Evolutionary conservation across 75 land plant genomes (phyloP).

Genomic region (Larix kaempferi): DNA sequence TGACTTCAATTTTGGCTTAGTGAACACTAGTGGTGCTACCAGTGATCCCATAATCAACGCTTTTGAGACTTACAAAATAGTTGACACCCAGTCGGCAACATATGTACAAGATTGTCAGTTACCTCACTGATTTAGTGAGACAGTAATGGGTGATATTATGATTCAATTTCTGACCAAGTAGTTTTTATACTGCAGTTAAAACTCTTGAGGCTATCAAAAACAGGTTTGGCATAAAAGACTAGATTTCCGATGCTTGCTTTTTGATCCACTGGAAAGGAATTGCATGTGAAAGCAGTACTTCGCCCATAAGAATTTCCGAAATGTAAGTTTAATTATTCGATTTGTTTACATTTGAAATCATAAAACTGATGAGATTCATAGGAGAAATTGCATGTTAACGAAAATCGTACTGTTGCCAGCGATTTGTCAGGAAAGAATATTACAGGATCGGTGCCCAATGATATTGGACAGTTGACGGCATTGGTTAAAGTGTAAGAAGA

Average conservation of each 20-base stretch:
- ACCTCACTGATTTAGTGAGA: no score
- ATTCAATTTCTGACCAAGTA: no score
- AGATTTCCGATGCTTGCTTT: conserved; percentile 7
- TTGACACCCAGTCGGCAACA: background rate
- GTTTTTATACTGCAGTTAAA: background rate
- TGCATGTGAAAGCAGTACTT: background rate
- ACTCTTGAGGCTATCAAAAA: background rate
- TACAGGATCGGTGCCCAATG: background rate
- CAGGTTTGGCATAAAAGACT: background rate
- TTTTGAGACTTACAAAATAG: background rate
- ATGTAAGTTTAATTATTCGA: background rate
- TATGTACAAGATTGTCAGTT: background rate
- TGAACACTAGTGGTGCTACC: background rate
- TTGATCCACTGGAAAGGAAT: conserved; percentile 3
- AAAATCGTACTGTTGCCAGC: background rate
- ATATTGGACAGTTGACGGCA: no score
- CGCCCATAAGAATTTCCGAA: background rate
- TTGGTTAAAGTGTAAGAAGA: no score
- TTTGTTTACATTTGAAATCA: background rate
- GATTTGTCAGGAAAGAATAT: conserved; percentile 1
- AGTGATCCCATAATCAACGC: background rate
- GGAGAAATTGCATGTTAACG: background rate
- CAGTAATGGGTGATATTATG: no score
- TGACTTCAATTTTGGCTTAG: background rate
- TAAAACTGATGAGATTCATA: background rate